Conservation (phyloP, 306 rosid species). For the Dalbergia cultrata region DNA sequence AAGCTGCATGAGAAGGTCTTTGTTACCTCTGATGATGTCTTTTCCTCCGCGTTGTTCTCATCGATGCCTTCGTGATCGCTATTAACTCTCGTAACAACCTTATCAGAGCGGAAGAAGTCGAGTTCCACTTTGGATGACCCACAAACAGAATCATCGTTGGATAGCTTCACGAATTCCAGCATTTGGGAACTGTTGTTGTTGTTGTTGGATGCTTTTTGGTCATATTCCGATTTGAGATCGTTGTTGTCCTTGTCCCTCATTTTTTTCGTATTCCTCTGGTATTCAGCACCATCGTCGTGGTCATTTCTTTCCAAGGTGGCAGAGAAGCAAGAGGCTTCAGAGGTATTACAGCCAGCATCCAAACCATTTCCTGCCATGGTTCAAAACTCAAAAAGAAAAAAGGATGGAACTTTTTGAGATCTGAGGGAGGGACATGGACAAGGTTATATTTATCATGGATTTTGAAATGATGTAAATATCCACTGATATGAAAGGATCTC, state of each 20-base stretch:
- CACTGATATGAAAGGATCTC: conserved; percentile 52
- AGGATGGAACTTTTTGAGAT: background rate
- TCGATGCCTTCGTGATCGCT: no score
- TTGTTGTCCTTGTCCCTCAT: no score
- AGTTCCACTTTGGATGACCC: conserved; percentile 12
- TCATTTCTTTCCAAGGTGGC: conserved; percentile 43
- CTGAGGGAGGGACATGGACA: conserved; percentile 13
- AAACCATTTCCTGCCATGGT: background rate
- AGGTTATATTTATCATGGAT: conserved; percentile 50
- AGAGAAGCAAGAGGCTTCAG: conserved; percentile 63
- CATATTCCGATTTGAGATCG: background rate
- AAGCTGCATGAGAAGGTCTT: conserved; percentile 65
- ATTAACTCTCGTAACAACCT: no score
- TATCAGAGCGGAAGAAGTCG: background rate
- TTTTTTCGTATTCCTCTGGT: no score
- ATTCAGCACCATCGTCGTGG: background rate
- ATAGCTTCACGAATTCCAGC: conserved; percentile 54
- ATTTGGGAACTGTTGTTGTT: conserved; percentile 31
- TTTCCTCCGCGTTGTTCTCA: background rate
- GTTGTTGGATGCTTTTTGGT: conserved; percentile 6
- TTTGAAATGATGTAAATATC: conserved; percentile 54
- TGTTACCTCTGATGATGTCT: background rate
- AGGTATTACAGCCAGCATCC: background rate
- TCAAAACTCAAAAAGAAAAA: background rate
- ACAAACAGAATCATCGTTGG: conserved; percentile 8